Conservation (phyloP, 225 moss, liverwort and hornwort species). For the Antitrichia curtipendula region DNA sequence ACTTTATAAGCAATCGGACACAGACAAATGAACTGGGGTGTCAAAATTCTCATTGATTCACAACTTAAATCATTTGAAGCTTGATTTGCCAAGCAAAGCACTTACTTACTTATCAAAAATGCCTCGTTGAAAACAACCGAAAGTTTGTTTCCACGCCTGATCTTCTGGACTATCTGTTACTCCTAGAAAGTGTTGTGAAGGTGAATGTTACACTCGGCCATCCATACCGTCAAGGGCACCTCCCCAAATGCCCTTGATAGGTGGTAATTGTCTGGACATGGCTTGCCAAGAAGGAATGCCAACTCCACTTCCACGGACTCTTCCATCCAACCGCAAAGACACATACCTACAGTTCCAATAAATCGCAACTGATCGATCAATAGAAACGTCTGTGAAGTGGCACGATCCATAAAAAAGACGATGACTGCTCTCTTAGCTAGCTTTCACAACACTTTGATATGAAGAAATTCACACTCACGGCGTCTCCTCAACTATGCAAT, state of each 20-base stretch:
- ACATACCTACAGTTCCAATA: conserved; percentile 48
- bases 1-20: neutral
- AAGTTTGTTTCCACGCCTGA: neutral
- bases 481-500: neutral
- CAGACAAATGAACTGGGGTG: neutral
- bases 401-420: neutral
- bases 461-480: neutral
- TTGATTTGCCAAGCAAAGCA: neutral
- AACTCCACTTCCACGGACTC: conserved; percentile 92
- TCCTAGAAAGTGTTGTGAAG: neutral
- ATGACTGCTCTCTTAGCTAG: neutral
- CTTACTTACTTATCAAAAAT: neutral
- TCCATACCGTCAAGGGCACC: conserved; percentile 95
- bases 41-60: neutral
- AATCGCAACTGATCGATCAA: neutral
- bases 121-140: neutral
- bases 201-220: conserved; percentile 46
- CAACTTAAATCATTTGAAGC: neutral
- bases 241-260: conserved; percentile 77
- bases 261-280: conserved; percentile 72
- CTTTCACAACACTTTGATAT: neutral
- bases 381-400: neutral
- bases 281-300: conserved; percentile 81
- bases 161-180: neutral
- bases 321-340: conserved; percentile 81